A percentile compares a stretch with the other conserved stretches of the same genome.
phyloP scores from a whole-genome alignment of 805 yeast species.

The Barnettozyma wickerhamii region DNA sequence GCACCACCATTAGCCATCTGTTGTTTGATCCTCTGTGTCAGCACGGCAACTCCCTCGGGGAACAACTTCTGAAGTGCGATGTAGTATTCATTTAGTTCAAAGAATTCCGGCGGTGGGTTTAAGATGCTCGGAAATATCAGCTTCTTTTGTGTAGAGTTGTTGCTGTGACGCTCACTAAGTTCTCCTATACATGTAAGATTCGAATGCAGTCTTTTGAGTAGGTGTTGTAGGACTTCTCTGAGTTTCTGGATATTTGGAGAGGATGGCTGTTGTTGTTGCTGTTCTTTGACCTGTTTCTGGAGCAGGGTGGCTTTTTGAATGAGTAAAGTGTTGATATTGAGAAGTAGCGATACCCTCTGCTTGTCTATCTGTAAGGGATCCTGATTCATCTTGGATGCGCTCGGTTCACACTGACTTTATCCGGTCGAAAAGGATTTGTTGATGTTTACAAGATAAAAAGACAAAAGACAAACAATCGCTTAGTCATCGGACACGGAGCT shows the following conservation, averaged over 20 bases:
- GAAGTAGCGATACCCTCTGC: slow-evolving; percentile 20
- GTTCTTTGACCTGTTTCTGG: slow-evolving; percentile 21
- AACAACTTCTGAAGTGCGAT: slow-evolving; percentile 21
- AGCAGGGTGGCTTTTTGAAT: slow-evolving; percentile 24
- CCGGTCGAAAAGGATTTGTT: neutral
- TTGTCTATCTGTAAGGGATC: slow-evolving; percentile 18
- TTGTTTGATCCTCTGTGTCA: slow-evolving; percentile 10
- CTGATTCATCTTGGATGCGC: slow-evolving; percentile 14
- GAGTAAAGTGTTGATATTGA: slow-evolving; percentile 23
- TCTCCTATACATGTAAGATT: slow-evolving; percentile 28
- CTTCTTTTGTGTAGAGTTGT: slow-evolving; percentile 8
- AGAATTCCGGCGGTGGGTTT: slow-evolving; percentile 24
- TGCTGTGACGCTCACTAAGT: slow-evolving; percentile 22
- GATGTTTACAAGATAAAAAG: neutral
- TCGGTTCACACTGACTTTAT: neutral
- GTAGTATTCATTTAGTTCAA: slow-evolving; percentile 24
- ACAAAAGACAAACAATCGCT: neutral
- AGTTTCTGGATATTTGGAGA: slow-evolving; percentile 15
- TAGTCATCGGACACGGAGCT: neutral
- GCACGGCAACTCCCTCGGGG: slow-evolving; percentile 24
- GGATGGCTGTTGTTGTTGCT: slow-evolving; percentile 7
- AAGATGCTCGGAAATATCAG: slow-evolving; percentile 22
- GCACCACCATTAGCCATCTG: slow-evolving; percentile 6
- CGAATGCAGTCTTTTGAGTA: slow-evolving; percentile 25
- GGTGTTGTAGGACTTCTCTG: slow-evolving; percentile 19